Conservation (phyloP, 2,329 filamentous ascomycete genomes). For the Iodosphaeria phyllophila region DNA sequence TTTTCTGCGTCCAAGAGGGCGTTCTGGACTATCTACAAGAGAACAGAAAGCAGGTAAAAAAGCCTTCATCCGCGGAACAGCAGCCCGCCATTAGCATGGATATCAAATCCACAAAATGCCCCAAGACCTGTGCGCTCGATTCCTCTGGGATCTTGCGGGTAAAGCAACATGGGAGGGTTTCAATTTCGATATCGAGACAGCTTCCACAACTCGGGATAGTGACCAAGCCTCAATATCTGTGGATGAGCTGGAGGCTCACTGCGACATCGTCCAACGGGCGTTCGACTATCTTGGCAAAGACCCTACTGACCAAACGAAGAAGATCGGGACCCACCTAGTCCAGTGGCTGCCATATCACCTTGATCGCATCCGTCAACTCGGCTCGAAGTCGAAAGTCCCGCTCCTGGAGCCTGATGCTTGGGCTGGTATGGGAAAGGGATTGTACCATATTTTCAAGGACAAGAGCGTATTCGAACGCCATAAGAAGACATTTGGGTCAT, state of each 20-base stretch:
- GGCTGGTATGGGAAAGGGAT: slow-evolving; percentile 6
- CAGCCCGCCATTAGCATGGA: slow-evolving; percentile 10
- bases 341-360: slow-evolving; percentile 8
- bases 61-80: slow-evolving; percentile 3
- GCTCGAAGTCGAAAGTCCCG: slow-evolving; percentile 5
- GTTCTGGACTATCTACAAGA: slow-evolving; percentile 6
- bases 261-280: slow-evolving; percentile 6
- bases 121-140: slow-evolving; percentile 8
- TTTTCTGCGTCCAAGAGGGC: slow-evolving; percentile 6
- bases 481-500: slow-evolving; percentile 3
- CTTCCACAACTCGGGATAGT: slow-evolving; percentile 4
- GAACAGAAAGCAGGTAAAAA: slow-evolving; percentile 2
- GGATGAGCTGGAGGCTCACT: slow-evolving; percentile 9
- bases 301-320: slow-evolving; percentile 3
- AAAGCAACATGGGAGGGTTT: slow-evolving; percentile 10
- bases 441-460: slow-evolving; percentile 8
- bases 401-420: slow-evolving; percentile 4
- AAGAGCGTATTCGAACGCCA: slow-evolving; percentile 5
- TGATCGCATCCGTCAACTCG: slow-evolving; percentile 3
- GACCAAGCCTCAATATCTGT: slow-evolving; percentile 6
- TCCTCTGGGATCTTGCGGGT: slow-evolving; percentile 11
- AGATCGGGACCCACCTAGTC: slow-evolving; percentile 7
- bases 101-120: slow-evolving; percentile 11
- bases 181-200: slow-evolving; percentile 8
- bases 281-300: slow-evolving; percentile 7